Base-by-base conservation (phyloP, 148 eudicot genomes). In the Selenicereus undatus region DNA sequence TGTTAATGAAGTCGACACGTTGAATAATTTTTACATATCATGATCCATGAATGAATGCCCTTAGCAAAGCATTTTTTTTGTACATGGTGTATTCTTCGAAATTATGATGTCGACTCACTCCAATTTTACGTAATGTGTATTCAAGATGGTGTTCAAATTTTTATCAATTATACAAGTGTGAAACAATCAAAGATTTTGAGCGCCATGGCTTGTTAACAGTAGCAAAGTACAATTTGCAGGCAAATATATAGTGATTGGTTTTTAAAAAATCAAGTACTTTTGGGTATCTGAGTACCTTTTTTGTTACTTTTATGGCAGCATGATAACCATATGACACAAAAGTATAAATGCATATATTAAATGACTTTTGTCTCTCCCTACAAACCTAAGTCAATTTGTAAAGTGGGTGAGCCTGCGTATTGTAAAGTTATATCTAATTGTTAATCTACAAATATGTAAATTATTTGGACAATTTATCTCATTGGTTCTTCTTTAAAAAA, bases 51-150 rank as follows among this genome's bases (percentile, higher is more conserved):
- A 32, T 32, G 32, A 32, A 32, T 32, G 32, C 32, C 32, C 1
- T 32, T 32, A 32, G 2, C 32, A 2, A 2, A 32, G 2, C 32
- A 32, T 2, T 69, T 71, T 8, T 82, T 82, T 56, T 82, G 77
- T 58, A 82, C 77, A 54, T 77, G 83, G 81, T 75, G 71, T 35
- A 83, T 80, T 80, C 83, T 65, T 30, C 76, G 3, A 81, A 73
- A 51, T 84, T 81, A 39, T 73, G 84, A 65, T 69, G 84, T 82
- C 79, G 76, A 79, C 79, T 83, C 58, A 78, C 70, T 4, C 11
- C 82, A 14, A 21, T 78, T 35, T 74, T 82, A 8, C 71, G 43
- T 7, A 50, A 74, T 43, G 4, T 27, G 26, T 78, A 78, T 60
- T 42, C 17, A 43, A 64, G n/a, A 8, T 78, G 81, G 78, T 78